phyloP scores from a whole-genome alignment of 495 filamentous ascomycete species.

The Penicillium argentinense region DNA sequence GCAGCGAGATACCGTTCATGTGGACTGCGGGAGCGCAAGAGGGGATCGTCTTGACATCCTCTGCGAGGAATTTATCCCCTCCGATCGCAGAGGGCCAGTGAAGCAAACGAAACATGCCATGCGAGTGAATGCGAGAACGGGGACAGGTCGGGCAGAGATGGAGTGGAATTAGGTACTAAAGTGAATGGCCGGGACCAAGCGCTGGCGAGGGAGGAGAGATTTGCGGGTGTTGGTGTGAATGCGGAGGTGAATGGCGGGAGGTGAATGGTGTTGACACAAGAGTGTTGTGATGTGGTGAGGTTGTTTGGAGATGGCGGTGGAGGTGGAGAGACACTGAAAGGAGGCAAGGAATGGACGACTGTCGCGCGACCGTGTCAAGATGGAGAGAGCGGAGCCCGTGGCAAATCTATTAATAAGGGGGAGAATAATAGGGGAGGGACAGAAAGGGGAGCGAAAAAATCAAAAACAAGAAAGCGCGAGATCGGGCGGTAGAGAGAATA shows the following conservation, averaged over 20 bases:
- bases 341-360: slow-evolving; percentile 28
- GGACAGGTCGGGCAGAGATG: slow-evolving; percentile 8
- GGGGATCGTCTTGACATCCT: slow-evolving; percentile 48
- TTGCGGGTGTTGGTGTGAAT: too few relatives aligned
- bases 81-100: slow-evolving; percentile 57
- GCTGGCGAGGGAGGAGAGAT: too few relatives aligned
- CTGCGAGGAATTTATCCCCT: slow-evolving; percentile 53
- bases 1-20: slow-evolving; percentile 32
- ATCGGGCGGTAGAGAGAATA: slow-evolving; percentile 3
- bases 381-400: slow-evolving; percentile 13
- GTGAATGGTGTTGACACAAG: not conserved
- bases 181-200: slow-evolving; percentile 29
- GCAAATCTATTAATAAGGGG: slow-evolving; percentile 22
- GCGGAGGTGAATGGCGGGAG: too few relatives aligned
- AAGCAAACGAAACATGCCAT: slow-evolving; percentile 60
- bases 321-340: not conserved
- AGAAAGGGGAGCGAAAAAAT: slow-evolving; percentile 5
- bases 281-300: not conserved
- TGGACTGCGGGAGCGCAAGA: slow-evolving; percentile 40
- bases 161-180: slow-evolving; percentile 5
- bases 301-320: slow-evolving; percentile 9
- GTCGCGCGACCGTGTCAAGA: slow-evolving; percentile 26
- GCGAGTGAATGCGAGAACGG: slow-evolving; percentile 30
- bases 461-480: slow-evolving; percentile 2
- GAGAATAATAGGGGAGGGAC: slow-evolving; percentile 5